Conservation (phyloP, 306 rosid genomes). For the Corylus heterophylla region DNA sequence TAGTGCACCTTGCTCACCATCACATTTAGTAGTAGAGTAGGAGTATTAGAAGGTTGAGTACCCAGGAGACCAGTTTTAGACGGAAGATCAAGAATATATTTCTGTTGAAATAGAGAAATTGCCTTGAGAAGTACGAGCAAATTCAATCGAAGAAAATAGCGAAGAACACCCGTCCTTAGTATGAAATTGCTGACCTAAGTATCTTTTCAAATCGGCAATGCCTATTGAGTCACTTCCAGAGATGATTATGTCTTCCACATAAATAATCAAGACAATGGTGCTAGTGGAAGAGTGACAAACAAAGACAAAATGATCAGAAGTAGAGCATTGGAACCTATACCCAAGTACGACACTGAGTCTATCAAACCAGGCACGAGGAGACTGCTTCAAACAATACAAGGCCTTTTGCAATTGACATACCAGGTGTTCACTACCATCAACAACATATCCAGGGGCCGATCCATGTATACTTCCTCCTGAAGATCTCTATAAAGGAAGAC, state of each 20-base stretch:
- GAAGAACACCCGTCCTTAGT: not conserved
- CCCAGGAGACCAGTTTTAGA: too few relatives aligned
- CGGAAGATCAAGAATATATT: too few relatives aligned
- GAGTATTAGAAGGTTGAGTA: too few relatives aligned
- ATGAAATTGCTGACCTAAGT: not conserved
- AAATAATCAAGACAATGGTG: not conserved
- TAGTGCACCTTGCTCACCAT: too few relatives aligned
- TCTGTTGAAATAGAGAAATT: not conserved
- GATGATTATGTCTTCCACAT: not conserved
- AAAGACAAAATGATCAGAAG: not conserved
- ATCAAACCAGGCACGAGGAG: too few relatives aligned
- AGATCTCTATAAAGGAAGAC: not conserved
- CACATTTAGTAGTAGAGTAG: too few relatives aligned
- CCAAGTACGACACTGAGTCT: too few relatives aligned
- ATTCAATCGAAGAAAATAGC: not conserved
- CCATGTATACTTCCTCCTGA: too few relatives aligned
- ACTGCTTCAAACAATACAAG: too few relatives aligned
- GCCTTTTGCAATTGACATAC: too few relatives aligned
- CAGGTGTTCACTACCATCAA: too few relatives aligned
- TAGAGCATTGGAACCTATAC: not conserved
- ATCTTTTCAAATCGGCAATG: not conserved
- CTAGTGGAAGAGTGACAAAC: not conserved
- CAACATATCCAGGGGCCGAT: too few relatives aligned
- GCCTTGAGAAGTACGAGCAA: not conserved
- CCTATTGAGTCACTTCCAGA: not conserved